Evolutionary conservation across 176 grass and related monocot genomes (phyloP).

Genomic region (Triticum turgidum): DNA sequence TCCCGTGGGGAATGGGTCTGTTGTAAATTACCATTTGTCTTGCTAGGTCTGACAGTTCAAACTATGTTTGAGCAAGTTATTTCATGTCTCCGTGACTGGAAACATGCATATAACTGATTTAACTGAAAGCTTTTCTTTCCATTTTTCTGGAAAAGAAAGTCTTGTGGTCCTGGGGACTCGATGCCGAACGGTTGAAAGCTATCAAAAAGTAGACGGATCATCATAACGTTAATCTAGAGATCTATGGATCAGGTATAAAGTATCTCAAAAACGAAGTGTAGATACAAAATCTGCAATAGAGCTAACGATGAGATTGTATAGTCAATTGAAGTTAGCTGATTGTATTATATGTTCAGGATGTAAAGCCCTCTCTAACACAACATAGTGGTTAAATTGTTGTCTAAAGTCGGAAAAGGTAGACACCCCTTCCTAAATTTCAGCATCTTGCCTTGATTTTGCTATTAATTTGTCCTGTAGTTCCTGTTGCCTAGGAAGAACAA

Average conservation of each 20-base stretch:
- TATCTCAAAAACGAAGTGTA: neutral
- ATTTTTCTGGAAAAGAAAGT: neutral
- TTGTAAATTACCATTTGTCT: constrained; percentile 28
- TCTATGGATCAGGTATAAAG: neutral
- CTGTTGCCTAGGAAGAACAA: constrained; percentile 72
- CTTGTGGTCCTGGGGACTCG: neutral
- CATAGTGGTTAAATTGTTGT: neutral
- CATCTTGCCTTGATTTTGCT: constrained; percentile 21
- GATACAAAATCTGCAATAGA: neutral
- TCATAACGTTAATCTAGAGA: neutral
- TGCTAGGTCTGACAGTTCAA: neutral
- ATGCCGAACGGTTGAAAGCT: neutral
- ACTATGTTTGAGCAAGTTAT: neutral
- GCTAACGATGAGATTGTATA: neutral
- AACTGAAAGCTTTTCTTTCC: neutral
- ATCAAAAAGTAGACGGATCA: neutral
- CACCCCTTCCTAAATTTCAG: constrained; percentile 20
- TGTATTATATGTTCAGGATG: neutral
- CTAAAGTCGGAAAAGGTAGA: neutral
- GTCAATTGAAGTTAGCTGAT: neutral
- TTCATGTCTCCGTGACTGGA: neutral
- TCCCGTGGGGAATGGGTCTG: constrained; percentile 10
- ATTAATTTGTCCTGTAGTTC: constrained; percentile 62
- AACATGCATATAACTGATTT: neutral
- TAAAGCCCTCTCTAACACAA: neutral